phyloP scores from a whole-genome alignment of 495 filamentous ascomycete genomes.

The Aspergillus sclerotiicarbonarius region DNA sequence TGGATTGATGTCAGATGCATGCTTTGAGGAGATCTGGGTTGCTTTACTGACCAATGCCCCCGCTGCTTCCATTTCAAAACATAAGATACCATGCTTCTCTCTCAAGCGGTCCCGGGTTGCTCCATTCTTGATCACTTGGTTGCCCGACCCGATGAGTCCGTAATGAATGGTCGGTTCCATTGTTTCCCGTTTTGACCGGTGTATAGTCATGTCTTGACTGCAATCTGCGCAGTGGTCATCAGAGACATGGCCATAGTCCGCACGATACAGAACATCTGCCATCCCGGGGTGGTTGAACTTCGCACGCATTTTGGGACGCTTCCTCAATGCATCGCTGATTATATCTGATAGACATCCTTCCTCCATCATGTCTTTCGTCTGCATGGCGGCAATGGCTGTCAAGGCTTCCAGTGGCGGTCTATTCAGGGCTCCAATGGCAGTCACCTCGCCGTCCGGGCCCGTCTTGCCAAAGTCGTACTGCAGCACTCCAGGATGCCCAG shows the following conservation, averaged over 20 bases:
- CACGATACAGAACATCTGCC: constrained; percentile 20
- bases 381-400: constrained; percentile 24
- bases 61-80: constrained; percentile 16
- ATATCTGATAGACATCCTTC: constrained; percentile 3
- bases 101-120: constrained; percentile 6
- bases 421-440: constrained; percentile 33
- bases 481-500: constrained; percentile 22
- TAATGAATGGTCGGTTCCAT: constrained; percentile 21
- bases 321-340: constrained; percentile 14
- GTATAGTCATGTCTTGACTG: too few relatives aligned
- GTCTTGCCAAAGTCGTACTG: constrained; percentile 40
- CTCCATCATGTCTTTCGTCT: constrained; percentile 1
- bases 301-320: constrained; percentile 15
- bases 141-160: constrained; percentile 28
- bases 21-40: too few relatives aligned
- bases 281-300: neutral
- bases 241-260: constrained; percentile 23
- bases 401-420: constrained; percentile 29
- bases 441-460: constrained; percentile 21
- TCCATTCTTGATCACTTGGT: constrained; percentile 24
- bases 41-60: neutral
- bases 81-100: constrained; percentile 6
- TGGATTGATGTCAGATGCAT: neutral
- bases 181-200: neutral
- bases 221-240: neutral